A percentile compares a stretch with the other conserved stretches of the same genome.
Evolutionary conservation across 768 basidiomycete genomes (phyloP).

Genomic region (Mycena alexandri): DNA sequence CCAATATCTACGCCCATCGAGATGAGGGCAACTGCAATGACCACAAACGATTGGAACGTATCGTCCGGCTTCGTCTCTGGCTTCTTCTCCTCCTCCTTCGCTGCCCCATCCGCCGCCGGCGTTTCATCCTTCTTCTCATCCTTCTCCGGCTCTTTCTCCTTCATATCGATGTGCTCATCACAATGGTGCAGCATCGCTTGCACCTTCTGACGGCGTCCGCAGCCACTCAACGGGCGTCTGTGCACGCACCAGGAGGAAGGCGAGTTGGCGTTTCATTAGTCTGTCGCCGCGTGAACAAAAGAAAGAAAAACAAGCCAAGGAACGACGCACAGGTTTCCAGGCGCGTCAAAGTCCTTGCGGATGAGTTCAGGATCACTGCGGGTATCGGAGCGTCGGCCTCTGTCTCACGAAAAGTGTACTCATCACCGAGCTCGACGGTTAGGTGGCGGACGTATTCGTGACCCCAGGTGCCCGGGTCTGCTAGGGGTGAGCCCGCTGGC

Average conservation of each 20-base stretch:
- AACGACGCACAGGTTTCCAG: constrained; percentile 82
- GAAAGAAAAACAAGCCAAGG: not conserved
- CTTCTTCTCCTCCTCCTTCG: constrained; percentile 56
- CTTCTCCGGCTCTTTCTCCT: constrained; percentile 70
- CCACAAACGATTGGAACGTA: constrained; percentile 92
- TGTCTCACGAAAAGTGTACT: constrained; percentile 81
- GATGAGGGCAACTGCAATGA: constrained; percentile 92
- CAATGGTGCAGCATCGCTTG: constrained; percentile 94
- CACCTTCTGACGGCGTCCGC: constrained; percentile 74
- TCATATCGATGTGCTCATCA: constrained; percentile 86
- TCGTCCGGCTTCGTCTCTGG: constrained; percentile 67
- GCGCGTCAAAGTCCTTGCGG: constrained; percentile 88
- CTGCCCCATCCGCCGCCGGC: constrained; percentile 49
- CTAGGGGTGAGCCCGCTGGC: constrained; percentile 72
- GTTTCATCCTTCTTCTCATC: constrained; percentile 61
- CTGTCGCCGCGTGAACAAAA: constrained; percentile 49
- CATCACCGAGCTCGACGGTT: constrained; percentile 95
- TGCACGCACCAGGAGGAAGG: constrained; percentile 92
- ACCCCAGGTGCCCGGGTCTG: constrained; percentile 97
- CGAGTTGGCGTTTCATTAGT: constrained; percentile 94
- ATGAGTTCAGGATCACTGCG: constrained; percentile 79
- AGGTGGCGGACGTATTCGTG: constrained; percentile 99
- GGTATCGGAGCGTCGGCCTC: constrained; percentile 46
- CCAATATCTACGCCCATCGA: constrained; percentile 99
- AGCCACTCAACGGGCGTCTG: constrained; percentile 94